Conservation (phyloP, 306 rosid genomes). For the Nissolia schottii region DNA sequence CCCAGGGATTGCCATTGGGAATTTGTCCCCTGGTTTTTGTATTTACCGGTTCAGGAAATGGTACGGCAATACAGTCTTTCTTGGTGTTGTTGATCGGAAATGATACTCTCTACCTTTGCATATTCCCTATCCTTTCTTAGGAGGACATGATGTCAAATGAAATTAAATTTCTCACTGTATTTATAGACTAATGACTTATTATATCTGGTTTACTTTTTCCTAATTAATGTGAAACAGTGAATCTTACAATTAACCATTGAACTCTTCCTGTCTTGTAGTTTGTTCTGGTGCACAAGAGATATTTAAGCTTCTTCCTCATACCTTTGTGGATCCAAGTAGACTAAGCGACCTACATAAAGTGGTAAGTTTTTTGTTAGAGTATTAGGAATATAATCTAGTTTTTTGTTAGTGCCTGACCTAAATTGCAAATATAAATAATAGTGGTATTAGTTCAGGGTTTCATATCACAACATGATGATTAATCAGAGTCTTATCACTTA, state of each 20-base stretch:
- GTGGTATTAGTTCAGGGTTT: background rate
- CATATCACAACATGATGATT: background rate
- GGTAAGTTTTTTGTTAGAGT: conserved; percentile 37
- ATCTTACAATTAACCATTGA: background rate
- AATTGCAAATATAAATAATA: background rate
- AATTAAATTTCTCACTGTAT: background rate
- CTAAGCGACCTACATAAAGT: conserved; percentile 48
- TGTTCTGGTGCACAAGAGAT: conserved; percentile 90
- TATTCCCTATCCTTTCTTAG: background rate
- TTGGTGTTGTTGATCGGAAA: conserved; percentile 26
- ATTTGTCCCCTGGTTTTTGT: conserved; percentile 87
- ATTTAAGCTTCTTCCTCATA: conserved; percentile 89
- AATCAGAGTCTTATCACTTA: background rate
- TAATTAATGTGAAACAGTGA: background rate
- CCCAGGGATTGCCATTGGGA: conserved; percentile 75
- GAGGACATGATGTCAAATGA: background rate
- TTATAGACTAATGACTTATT: background rate
- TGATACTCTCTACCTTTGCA: conserved; percentile 5
- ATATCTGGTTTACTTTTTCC: conserved; percentile 3
- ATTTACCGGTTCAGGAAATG: conserved; percentile 93
- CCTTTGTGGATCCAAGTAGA: conserved; percentile 69
- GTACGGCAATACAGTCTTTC: conserved; percentile 29
- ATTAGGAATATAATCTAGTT: background rate
- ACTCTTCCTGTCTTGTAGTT: conserved; percentile 47
- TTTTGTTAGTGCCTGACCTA: background rate